A percentile compares a stretch with the other conserved stretches of the same genome.
phyloP scores from a whole-genome alignment of 2,329 filamentous ascomycete genomes.

The Monilinia fructicola region DNA sequence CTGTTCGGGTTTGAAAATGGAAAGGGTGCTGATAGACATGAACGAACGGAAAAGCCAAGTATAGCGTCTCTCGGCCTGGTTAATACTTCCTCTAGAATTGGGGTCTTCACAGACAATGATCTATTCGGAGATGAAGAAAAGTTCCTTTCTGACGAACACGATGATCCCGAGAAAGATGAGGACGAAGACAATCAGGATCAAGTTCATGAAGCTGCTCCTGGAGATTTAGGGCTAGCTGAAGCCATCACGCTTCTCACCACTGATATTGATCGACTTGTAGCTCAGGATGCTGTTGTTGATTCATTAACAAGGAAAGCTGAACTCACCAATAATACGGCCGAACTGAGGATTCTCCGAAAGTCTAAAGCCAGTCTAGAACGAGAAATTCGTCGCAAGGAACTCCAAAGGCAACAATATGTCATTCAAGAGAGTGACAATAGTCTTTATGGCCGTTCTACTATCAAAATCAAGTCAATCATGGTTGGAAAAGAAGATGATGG shows the following conservation, averaged over 20 bases:
- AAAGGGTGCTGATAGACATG: constrained; percentile 53
- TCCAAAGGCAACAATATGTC: constrained; percentile 95
- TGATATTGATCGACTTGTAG: constrained; percentile 83
- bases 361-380: constrained; percentile 90
- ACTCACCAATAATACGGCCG: constrained; percentile 92
- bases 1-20: constrained; percentile 42
- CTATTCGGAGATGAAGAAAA: constrained; percentile 87
- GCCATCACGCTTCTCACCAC: constrained; percentile 84
- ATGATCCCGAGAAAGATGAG: constrained; percentile 60
- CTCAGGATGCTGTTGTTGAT: constrained; percentile 88
- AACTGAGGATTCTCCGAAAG: constrained; percentile 87
- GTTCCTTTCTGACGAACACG: constrained; percentile 81
- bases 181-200: constrained; percentile 70
- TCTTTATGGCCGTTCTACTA: constrained; percentile 84
- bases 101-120: constrained; percentile 91
- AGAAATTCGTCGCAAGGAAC: constrained; percentile 89
- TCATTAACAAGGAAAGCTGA: constrained; percentile 92
- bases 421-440: constrained; percentile 98
- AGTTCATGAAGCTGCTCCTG: constrained; percentile 90
- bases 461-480: constrained; percentile 89
- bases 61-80: constrained; percentile 89
- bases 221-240: constrained; percentile 89
- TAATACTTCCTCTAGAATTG: constrained; percentile 80
- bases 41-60: constrained; percentile 69
- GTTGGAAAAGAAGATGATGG: constrained; percentile 90